Percentiles rank a stretch among this genome's conserved stretches.
Conservation (phyloP, 225 moss, liverwort and hornwort genomes). For the Rhytidiadelphus loreus region DNA sequence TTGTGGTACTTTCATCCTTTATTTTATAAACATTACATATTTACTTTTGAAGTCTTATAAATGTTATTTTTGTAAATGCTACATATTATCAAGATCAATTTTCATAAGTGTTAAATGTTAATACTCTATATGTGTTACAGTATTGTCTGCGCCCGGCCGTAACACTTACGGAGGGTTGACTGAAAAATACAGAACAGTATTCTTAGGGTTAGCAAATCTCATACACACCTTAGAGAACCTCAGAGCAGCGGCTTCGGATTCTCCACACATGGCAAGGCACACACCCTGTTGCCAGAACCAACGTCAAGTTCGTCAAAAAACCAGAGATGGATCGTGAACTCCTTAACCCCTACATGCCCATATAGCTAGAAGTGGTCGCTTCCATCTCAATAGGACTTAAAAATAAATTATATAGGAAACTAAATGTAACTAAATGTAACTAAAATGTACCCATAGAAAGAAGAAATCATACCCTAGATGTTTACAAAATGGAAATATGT, state of each 20-base stretch:
- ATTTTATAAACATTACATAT: neutral
- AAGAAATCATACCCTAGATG: neutral
- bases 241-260: slow-evolving; percentile 50
- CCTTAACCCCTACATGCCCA: neutral
- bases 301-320: neutral
- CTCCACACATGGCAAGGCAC: slow-evolving; percentile 81
- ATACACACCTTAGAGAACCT: slow-evolving; percentile 62
- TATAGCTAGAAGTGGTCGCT: neutral
- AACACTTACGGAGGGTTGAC: neutral
- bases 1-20: neutral
- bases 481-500: neutral
- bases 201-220: neutral
- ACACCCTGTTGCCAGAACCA: slow-evolving; percentile 54
- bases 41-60: neutral
- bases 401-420: neutral
- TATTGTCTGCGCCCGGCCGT: neutral
- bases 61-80: neutral
- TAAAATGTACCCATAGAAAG: neutral
- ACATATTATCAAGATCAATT: neutral
- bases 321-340: neutral
- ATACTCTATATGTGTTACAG: neutral
- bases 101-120: neutral
- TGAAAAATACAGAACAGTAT: neutral
- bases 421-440: neutral
- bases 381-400: neutral